phyloP scores from a whole-genome alignment of 2,329 filamentous ascomycete species.

The Alternaria consortialis region DNA sequence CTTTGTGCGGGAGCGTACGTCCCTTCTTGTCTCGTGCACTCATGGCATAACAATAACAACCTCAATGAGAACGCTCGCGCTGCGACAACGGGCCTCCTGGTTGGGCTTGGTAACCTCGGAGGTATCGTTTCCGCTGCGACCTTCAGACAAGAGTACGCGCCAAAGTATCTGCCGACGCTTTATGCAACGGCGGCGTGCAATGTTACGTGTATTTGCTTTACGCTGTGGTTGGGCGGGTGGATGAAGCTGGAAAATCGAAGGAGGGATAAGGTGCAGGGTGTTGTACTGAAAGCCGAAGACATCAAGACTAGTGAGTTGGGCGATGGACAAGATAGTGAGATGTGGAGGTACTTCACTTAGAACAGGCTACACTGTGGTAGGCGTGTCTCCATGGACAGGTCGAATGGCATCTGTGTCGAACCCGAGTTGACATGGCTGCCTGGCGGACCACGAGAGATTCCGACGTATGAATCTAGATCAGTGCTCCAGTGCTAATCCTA shows the following conservation, averaged over 20 bases:
- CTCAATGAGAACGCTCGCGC: slow-evolving; percentile 60
- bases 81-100: slow-evolving; percentile 59
- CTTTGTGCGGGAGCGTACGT: slow-evolving; percentile 59
- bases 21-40: slow-evolving; percentile 58
- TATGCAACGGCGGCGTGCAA: slow-evolving; percentile 57
- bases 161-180: slow-evolving; percentile 59
- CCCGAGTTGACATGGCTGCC: too few relatives aligned
- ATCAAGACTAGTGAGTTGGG: slow-evolving; percentile 53
- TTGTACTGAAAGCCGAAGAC: slow-evolving; percentile 48
- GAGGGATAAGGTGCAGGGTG: slow-evolving; percentile 52
- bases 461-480: too few relatives aligned
- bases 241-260: slow-evolving; percentile 58
- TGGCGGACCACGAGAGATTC: too few relatives aligned
- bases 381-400: background rate
- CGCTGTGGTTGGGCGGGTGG: slow-evolving; percentile 54
- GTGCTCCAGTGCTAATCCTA: too few relatives aligned
- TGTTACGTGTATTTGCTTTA: slow-evolving; percentile 53
- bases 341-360: slow-evolving; percentile 51
- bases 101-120: slow-evolving; percentile 60
- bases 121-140: slow-evolving; percentile 58
- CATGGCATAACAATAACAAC: slow-evolving; percentile 65
- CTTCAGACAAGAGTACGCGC: slow-evolving; percentile 60
- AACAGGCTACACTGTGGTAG: background rate
- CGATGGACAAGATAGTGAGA: slow-evolving; percentile 51
- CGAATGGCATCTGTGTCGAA: background rate